Conservation (phyloP, 2,329 filamentous ascomycete species). For the Phyllosticta citrichinensis region DNA sequence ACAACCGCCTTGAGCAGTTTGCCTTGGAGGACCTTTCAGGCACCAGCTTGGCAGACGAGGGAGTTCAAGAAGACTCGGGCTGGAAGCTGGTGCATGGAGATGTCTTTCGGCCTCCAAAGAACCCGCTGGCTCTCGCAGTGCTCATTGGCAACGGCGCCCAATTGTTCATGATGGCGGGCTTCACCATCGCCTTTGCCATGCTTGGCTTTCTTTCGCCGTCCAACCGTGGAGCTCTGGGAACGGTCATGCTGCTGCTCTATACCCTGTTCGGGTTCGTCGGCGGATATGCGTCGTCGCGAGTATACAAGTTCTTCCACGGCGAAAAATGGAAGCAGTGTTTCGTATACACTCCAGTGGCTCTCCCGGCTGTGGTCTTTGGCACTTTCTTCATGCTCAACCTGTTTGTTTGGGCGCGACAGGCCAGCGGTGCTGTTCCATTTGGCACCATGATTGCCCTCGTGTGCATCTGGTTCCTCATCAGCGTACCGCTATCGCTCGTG, state of each 20-base stretch:
- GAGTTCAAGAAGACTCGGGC: constrained; percentile 92
- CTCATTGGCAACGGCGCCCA: constrained; percentile 90
- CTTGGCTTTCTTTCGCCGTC: constrained; percentile 92
- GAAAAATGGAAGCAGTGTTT: constrained; percentile 95
- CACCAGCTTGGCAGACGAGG: constrained; percentile 68
- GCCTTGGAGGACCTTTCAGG: constrained; percentile 81
- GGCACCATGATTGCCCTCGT: constrained; percentile 93
- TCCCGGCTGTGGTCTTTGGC: constrained; percentile 77
- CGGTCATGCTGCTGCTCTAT: constrained; percentile 87
- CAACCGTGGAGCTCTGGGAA: constrained; percentile 87
- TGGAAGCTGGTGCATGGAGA: constrained; percentile 98
- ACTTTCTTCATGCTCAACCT: constrained; percentile 91
- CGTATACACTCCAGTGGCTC: constrained; percentile 70
- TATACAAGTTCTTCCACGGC: constrained; percentile 91
- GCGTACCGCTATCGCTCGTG: constrained; percentile 77
- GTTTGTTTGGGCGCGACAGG: constrained; percentile 88
- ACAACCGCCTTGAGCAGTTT: constrained; percentile 89
- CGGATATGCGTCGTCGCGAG: constrained; percentile 76
- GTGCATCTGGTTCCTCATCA: constrained; percentile 94
- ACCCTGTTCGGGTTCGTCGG: constrained; percentile 87
- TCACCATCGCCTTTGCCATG: constrained; percentile 85
- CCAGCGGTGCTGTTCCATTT: constrained; percentile 89
- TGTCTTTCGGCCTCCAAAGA: constrained; percentile 81
- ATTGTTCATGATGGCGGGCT: constrained; percentile 93
- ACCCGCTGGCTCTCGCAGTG: constrained; percentile 74